Evolutionary conservation across 2,329 filamentous ascomycete genomes (phyloP), one percentile per base, ranked within the genome.

Genomic region (Simplicillium aogashimaense): DNA sequence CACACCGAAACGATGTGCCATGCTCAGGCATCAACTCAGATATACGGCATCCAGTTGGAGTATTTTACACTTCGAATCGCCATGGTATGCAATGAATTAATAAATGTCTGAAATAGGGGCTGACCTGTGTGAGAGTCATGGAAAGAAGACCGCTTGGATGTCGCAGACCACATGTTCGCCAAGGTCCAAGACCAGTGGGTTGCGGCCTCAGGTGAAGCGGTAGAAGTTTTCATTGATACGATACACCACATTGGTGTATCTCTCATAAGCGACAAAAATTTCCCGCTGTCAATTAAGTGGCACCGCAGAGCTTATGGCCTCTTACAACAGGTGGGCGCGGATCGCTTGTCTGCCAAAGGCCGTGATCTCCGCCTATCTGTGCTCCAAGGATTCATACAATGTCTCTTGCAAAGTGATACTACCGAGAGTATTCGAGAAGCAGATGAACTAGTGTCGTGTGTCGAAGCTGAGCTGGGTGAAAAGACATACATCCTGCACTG

Each of bases 161-260:
- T 88, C 36, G 85, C 86, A 20, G 86, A 94, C 40, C 78, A 86
- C 56, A 78, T 92, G 68, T 89, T 82, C 57, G 60, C 59, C 29
- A 84, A 84, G 50, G 60, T 76, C 9, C 36, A 30, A n/a, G 37
- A 37, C 17, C 35, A 43, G 6, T 25, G 20, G 20, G 9, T 25
- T 6, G 5, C 20, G 6, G 20, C 9, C 20, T 5, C 20, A 25
- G 9, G 20, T 9, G 20, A 25, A 5, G 36, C 18, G 8, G 20
- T 13, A n/a, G 39, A 39, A n/a, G 29, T 11, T 14, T n/a, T n/a
- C 3, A 25, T 28, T 37, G 35, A 38, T 14, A 16, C 28, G 5
- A 38, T 17, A n/a, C 18, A 13, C 13, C 30, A 16, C 16, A 12
- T 16, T 12, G 31, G 32, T 15, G 7, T 25, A 9, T 25, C 20